Percentiles rank a stretch among this genome's conserved stretches.
These are phyloP conservation scores for Teratosphaeria epicoccoides DNA, from an alignment of 2,329 filamentous ascomycete species.

Conservation along the genomic window DNA sequence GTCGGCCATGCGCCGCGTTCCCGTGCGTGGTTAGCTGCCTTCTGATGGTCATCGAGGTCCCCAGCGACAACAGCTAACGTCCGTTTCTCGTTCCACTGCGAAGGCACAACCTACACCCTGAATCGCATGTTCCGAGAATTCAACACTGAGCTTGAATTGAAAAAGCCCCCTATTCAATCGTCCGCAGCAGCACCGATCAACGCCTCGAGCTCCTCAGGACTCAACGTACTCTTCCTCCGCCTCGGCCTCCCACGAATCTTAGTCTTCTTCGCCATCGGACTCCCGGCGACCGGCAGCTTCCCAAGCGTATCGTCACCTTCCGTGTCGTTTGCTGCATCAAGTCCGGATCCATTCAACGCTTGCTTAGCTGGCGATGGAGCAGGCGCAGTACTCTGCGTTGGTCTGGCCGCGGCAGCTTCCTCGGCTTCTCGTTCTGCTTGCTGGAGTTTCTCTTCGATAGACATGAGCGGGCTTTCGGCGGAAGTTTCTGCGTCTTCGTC, in stretches of 20 bases:
- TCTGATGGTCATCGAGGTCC: too few species aligned
- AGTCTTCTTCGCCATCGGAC: constrained; percentile 33
- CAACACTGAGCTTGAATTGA: too few species aligned
- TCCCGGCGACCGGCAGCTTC: constrained; percentile 24
- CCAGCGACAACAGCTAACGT: not conserved
- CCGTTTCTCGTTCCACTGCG: not conserved
- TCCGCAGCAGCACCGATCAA: not conserved
- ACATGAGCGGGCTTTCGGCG: not conserved
- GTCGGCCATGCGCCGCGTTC: too few species aligned
- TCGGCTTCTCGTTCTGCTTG: constrained; percentile 7
- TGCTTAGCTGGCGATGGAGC: not conserved
- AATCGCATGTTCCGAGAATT: too few species aligned
- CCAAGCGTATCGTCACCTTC: constrained; percentile 20
- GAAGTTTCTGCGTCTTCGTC: constrained; percentile 20
- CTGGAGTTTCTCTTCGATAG: not conserved
- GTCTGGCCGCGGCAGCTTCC: not conserved
- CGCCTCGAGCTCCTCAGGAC: constrained; percentile 58
- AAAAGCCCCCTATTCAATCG: not conserved
- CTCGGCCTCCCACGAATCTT: constrained; percentile 47
- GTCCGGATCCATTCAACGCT: constrained; percentile 3
- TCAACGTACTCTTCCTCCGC: constrained; percentile 63
- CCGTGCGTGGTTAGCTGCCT: too few species aligned
- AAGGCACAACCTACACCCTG: too few species aligned
- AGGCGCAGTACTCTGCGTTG: not conserved
- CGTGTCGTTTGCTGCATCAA: constrained; percentile 21